These are phyloP conservation scores for Phyllosticta ampelicida DNA, from an alignment of 2,329 filamentous ascomycete genomes.

Conservation along the genomic window DNA sequence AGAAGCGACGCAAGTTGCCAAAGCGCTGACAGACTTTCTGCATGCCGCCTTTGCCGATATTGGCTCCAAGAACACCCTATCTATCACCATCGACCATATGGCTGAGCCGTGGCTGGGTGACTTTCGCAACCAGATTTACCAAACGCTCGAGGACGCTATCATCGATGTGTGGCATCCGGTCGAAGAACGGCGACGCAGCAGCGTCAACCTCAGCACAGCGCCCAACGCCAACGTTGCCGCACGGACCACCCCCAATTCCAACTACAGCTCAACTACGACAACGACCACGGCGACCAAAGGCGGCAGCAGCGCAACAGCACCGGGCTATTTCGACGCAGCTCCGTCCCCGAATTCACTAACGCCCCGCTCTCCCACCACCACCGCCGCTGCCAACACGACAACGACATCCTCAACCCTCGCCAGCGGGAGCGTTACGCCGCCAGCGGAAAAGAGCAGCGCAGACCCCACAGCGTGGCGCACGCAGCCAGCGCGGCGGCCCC, in stretches of 20 bases:
- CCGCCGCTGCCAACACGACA: conserved; percentile 41
- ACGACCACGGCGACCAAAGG: conserved; percentile 10
- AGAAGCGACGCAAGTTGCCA: conserved; percentile 66
- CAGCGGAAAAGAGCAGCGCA: conserved; percentile 14
- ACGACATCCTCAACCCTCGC: conserved; percentile 44
- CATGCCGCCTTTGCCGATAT: conserved; percentile 60
- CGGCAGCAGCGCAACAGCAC: background rate
- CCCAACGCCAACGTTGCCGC: background rate
- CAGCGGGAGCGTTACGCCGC: conserved; percentile 28
- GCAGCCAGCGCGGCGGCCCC: conserved; percentile 43
- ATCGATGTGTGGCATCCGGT: conserved; percentile 69
- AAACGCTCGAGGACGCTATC: conserved; percentile 75
- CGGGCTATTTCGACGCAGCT: background rate
- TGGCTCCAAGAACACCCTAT: conserved; percentile 69
- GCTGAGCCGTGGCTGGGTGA: conserved; percentile 96
- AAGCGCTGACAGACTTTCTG: conserved; percentile 56
- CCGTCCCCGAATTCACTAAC: background rate
- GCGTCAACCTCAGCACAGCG: conserved; percentile 9
- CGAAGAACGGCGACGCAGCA: conserved; percentile 21
- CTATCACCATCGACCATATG: conserved; percentile 77
- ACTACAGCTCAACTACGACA: conserved; percentile 12
- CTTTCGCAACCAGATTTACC: conserved; percentile 81
- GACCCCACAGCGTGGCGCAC: conserved; percentile 17
- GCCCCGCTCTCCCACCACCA: conserved; percentile 39
- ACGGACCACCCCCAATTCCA: background rate